A percentile compares a stretch with the other conserved stretches of the same genome.
phyloP scores from a whole-genome alignment of 345 rosid genomes.

The Excoecaria agallocha region DNA sequence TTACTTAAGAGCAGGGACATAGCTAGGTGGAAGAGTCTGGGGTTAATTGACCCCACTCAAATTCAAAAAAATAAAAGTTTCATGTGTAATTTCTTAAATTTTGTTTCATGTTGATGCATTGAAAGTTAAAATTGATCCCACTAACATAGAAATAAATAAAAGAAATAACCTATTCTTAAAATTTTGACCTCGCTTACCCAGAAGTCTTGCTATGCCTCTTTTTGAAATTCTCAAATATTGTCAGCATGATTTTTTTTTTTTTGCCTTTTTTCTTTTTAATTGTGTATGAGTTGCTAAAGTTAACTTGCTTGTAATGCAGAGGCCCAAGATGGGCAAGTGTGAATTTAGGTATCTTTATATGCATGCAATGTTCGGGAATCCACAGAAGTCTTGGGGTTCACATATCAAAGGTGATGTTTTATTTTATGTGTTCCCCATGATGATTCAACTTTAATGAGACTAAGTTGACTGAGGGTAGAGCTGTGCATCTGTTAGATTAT shows the following conservation, averaged over 20 bases:
- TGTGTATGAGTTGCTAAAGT: conserved; percentile 1
- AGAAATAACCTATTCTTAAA: too few species aligned
- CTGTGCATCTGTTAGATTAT: neutral
- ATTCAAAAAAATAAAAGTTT: too few species aligned
- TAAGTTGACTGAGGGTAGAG: neutral
- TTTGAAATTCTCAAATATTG: neutral
- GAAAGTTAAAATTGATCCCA: too few species aligned
- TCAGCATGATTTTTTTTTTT: neutral
- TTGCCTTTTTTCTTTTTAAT: neutral
- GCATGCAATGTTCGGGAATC: conserved; percentile 97
- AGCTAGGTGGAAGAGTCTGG: too few species aligned
- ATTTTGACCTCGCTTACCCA: too few species aligned
- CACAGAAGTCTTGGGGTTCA: conserved; percentile 98
- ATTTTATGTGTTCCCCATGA: neutral
- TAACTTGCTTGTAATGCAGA: conserved; percentile 43
- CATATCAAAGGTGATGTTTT: conserved; percentile 72
- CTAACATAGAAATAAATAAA: too few species aligned
- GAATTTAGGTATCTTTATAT: conserved; percentile 94
- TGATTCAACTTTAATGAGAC: neutral
- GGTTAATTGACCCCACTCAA: too few species aligned
- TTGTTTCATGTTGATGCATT: too few species aligned
- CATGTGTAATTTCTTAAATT: too few species aligned
- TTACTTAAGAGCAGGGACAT: too few species aligned
- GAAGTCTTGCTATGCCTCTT: neutral
- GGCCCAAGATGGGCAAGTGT: conserved; percentile 99